Base-by-base conservation (phyloP, 768 basidiomycete genomes). In the Suillus alpinus region DNA sequence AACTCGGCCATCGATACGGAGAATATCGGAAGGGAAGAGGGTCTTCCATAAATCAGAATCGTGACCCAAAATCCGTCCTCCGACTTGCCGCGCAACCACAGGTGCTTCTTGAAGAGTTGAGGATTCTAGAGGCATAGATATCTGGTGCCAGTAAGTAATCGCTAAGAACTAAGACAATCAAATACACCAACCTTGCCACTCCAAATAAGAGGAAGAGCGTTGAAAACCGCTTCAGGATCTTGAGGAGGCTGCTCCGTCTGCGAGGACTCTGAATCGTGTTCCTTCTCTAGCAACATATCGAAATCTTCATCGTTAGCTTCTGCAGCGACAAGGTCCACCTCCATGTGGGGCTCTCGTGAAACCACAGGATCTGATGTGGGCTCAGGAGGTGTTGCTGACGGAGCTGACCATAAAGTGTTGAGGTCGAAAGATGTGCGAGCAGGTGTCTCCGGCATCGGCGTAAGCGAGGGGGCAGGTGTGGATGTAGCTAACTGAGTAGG, bases 1-100 rank as follows among this genome's bases (percentile, higher is more conserved):
- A 26, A 96, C 92, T 40, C 94, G 88, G 0, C 94, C 94, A 64
- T 94, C 93, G 62, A 95, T 91, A 26, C 86, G 79, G 23, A 94
- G 79, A 23, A 82, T 76, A 47, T 84, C 82, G 12, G 83, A 77
- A 16, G 92, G 91, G 70, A 95, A 91, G 37, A 96, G 77, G 0
- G 84, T 86, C 59, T 79, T 79, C 94, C 94, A 95, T 29, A 90
- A 81, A 2, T 77, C 72, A 1, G 88, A 87, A 59, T 82, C 79
- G 46, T 71, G 69, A 23, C 78, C 81, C 51, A 95, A 73, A 3
- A 78, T 64, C 51, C 87, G 82, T 16, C 94, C 94, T 40, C 88
- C 94, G n/a, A 91, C 76, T 70, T 94, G 94, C 8, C 88, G 86
- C 4, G 89, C 91, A 39, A 83, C 73, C 5, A 92, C 82, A 50